These are phyloP conservation scores for Lactarius trivialis DNA, from an alignment of 768 basidiomycete genomes.

Conservation along the genomic window DNA sequence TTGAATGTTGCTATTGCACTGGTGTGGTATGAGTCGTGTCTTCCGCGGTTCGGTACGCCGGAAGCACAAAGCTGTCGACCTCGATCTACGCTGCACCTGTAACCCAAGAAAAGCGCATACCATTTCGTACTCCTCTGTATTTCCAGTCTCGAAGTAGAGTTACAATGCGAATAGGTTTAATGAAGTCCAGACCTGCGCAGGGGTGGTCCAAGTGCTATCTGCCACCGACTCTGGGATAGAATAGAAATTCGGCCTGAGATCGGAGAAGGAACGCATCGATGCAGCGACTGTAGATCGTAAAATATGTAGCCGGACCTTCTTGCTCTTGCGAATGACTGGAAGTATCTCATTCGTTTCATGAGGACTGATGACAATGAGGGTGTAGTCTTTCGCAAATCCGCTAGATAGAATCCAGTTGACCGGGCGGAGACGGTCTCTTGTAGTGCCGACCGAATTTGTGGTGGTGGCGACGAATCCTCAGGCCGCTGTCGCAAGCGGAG, in stretches of 20 bases:
- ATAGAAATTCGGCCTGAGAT: no score
- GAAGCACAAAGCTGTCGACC: constrained; percentile 9
- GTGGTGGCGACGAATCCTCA: no score
- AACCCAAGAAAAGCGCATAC: constrained; percentile 13
- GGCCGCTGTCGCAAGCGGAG: no score
- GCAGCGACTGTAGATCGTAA: constrained; percentile 8
- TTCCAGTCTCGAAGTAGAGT: constrained; percentile 19
- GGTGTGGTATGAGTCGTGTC: no score
- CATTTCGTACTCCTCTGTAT: constrained; percentile 9
- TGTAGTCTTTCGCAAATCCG: constrained; percentile 1
- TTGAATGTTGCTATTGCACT: no score
- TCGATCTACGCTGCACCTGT: neutral
- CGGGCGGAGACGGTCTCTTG: constrained; percentile 9
- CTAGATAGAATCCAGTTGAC: constrained; percentile 17
- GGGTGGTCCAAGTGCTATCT: no score
- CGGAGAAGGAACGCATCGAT: constrained; percentile 12
- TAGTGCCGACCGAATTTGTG: constrained; percentile 8
- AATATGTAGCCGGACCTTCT: constrained; percentile 7
- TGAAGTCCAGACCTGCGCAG: no score
- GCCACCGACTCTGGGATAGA: no score
- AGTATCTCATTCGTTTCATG: constrained; percentile 15
- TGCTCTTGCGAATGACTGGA: constrained; percentile 10
- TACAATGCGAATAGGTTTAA: no score
- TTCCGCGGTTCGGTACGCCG: no score
- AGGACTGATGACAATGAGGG: no score